phyloP scores from a whole-genome alignment of 2,329 filamentous ascomycete species.

The Xylariaceae sp. region DNA sequence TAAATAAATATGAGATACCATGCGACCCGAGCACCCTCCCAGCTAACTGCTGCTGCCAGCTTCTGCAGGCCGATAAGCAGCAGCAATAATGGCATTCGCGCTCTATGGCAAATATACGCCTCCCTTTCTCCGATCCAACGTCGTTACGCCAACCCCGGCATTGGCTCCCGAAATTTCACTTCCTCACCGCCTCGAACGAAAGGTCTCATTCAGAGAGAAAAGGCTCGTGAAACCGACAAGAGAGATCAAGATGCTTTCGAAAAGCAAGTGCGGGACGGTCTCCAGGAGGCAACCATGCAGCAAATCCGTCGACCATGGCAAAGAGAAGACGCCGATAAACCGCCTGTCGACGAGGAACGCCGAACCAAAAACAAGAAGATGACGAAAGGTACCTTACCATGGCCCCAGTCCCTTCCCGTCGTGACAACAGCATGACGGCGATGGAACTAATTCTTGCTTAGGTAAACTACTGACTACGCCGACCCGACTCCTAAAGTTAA shows the following conservation, averaged over 20 bases:
- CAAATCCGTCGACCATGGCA: constrained; percentile 59
- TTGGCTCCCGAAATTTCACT: constrained; percentile 11
- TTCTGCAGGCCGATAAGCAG: constrained; percentile 15
- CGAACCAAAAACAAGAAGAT: constrained; percentile 43
- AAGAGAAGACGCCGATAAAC: constrained; percentile 51
- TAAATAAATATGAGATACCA: constrained; percentile 28
- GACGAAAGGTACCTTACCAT: constrained; percentile 55
- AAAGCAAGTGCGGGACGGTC: constrained; percentile 29
- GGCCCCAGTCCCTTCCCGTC: background rate
- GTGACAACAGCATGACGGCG: background rate
- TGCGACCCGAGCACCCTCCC: constrained; percentile 25
- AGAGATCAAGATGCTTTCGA: constrained; percentile 27
- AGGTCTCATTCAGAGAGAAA: constrained; percentile 18
- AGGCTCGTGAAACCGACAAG: constrained; percentile 24
- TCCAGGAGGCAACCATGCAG: constrained; percentile 41
- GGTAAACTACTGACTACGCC: constrained; percentile 69
- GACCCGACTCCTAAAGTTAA: constrained; percentile 64
- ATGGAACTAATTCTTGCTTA: constrained; percentile 25
- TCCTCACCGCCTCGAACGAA: constrained; percentile 15
- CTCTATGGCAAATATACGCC: background rate
- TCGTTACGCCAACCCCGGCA: background rate
- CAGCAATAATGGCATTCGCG: constrained; percentile 3
- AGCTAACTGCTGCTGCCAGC: constrained; percentile 19
- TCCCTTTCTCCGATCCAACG: background rate
- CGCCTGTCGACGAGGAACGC: constrained; percentile 48